Evolutionary conservation across 176 grass and related monocot species (phyloP), one percentile per base, ranked within the genome.

Genomic region (Oryza longistaminata): DNA sequence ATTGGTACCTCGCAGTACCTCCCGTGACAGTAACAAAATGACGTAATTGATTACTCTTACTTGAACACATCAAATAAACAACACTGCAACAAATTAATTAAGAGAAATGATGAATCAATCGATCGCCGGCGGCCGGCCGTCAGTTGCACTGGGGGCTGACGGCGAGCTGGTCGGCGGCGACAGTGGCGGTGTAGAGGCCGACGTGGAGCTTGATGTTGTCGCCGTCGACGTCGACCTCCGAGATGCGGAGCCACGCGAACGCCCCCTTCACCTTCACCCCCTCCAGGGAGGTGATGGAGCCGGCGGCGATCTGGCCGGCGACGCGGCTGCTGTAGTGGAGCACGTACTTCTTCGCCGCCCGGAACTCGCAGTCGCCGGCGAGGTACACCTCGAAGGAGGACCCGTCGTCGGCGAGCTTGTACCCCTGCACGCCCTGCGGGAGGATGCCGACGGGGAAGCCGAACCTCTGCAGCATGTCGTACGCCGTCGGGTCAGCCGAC

Each of bases 321-420:
- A 94, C 75, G 50, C 79, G 88, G 55, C 68, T 58, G 7, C 81
- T 76, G 71, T 93, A 93, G 3, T 49, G 49, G 11, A 90, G 46
- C 79, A 73, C 21, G 2, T 82, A 77, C 53, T 85, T 53, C 19
- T 66, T 68, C 33, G 44, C 70, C 17, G 82, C 78, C 13, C 65
- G 52, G 48, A 93, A 74, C 66, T 89, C 0, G 53, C 91, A 93
- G 33, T 90, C 85, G 2, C 16, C 58, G 4, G 37, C 48, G 21
- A 91, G 83, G 68, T 86, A 78, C 42, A 93, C 87, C 87, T 93
- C 85, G 25, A 94, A 94, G 81, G 65, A 85, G 19, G 81, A 87
- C 0, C 53, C 19, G 11, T 94, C 81, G 3, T 76, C 19, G 4
- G 6, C 4, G 34, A 90, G 78, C 17, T 61, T 14, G 64, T 92